phyloP scores from a whole-genome alignment of 257 asterid species.

The Solanum medicagineum region DNA sequence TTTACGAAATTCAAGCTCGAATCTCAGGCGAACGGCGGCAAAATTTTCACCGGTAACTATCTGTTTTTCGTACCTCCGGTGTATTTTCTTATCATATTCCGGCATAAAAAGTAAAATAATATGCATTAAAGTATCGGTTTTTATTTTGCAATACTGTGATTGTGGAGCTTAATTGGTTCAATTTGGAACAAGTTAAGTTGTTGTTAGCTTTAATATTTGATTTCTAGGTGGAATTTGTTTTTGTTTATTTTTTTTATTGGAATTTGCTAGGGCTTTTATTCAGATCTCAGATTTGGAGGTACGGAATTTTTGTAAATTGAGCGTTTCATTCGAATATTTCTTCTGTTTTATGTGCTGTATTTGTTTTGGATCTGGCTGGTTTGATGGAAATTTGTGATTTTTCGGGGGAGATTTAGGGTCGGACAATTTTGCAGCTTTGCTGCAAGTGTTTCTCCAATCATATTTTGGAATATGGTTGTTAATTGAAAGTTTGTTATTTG shows the following conservation, averaged over 20 bases:
- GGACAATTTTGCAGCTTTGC: background rate
- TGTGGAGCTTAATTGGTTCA: background rate
- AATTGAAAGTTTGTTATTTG: background rate
- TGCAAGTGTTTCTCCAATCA: background rate
- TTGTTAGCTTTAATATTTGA: background rate
- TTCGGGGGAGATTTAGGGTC: background rate
- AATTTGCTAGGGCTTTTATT: background rate
- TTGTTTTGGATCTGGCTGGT: background rate
- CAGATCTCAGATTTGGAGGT: background rate
- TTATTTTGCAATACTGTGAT: background rate
- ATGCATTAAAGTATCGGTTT: background rate
- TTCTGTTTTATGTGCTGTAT: background rate
- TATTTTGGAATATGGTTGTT: background rate
- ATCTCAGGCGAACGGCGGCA: background rate
- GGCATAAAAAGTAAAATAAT: background rate
- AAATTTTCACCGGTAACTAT: background rate
- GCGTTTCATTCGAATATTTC: background rate
- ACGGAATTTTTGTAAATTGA: background rate
- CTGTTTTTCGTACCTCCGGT: background rate
- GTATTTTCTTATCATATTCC: background rate
- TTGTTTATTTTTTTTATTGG: background rate
- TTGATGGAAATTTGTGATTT: background rate
- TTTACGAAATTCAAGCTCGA: background rate
- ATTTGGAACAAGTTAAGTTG: background rate
- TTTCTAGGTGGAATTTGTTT: background rate